Percentiles rank a stretch among this genome's conserved stretches.
Evolutionary conservation across 768 basidiomycete genomes (phyloP).

Genomic region (Phylloporus scabripes): DNA sequence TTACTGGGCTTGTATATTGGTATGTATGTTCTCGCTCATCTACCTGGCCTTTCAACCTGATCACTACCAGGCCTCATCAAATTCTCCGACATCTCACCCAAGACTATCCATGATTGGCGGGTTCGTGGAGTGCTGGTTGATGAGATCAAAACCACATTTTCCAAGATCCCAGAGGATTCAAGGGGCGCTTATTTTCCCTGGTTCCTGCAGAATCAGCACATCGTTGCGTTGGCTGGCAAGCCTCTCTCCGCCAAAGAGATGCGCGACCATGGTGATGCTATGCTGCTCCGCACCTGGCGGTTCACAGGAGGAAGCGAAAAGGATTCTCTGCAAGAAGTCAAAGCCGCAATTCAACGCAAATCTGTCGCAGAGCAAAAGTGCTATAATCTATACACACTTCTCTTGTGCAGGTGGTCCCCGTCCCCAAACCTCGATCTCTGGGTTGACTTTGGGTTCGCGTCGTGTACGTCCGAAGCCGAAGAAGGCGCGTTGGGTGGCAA

Average conservation of each 20-base stretch:
- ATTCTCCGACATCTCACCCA: slow-evolving; percentile 16
- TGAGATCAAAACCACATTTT: slow-evolving; percentile 30
- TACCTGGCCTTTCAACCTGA: neutral
- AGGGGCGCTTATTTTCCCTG: slow-evolving; percentile 32
- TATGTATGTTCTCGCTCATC: neutral
- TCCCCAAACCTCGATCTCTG: slow-evolving; percentile 1
- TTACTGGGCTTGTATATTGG: slow-evolving; percentile 31
- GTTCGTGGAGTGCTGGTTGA: slow-evolving; percentile 28
- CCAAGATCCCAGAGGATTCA: slow-evolving; percentile 16
- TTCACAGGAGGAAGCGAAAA: slow-evolving; percentile 5
- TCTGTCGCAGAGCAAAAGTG: neutral
- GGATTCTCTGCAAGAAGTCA: neutral
- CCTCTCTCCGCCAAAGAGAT: neutral
- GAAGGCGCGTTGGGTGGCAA: neutral
- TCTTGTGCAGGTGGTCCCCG: slow-evolving; percentile 1
- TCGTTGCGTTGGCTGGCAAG: slow-evolving; percentile 19
- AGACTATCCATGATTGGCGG: slow-evolving; percentile 31
- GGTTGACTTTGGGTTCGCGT: slow-evolving; percentile 19
- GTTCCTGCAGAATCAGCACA: slow-evolving; percentile 33
- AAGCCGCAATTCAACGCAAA: neutral
- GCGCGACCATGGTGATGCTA: neutral
- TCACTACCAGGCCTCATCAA: slow-evolving; percentile 21
- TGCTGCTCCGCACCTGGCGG: slow-evolving; percentile 4
- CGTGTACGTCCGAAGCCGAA: slow-evolving; percentile 9
- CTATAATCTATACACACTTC: neutral